Evolutionary conservation across 2,329 filamentous ascomycete species (phyloP), one percentile per base, ranked within the genome.

Genomic region (Cadophora luteo-olivacea): DNA sequence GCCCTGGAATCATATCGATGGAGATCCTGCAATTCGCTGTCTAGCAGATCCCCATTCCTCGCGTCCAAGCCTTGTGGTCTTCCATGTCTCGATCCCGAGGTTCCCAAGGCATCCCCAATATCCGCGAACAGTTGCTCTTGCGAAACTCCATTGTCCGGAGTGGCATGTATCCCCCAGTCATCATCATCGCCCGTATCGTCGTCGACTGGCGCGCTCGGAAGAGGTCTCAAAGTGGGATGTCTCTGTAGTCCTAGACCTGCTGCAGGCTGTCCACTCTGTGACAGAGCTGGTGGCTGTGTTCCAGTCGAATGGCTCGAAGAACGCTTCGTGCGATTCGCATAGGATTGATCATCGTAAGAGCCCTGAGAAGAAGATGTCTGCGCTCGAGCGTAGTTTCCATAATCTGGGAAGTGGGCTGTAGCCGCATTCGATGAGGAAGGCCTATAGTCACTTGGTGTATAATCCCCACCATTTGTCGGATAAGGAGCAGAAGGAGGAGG

Each of bases 1-100:
- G 83, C 83, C 38, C 78, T 82, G 0, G 86, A 86, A 72, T 83
- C 81, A 73, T 85, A 86, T 61, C 84, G 82, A 52, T 82, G 84
- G 24, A 86, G 77, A 54, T 86, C 82, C 19, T 83, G 82, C 48
- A 82, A 70, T 51, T 86, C 83, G 25, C 83, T 82, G 25, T 85
- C 82, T 1, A 81, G 79, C 24, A 84, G 78, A 70, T 80, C 79
- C 41, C 84, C 84, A 71, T 87, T 85, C 16, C 66, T 69, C 64
- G 72, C 70, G 58, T 71, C 67, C 12, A 67, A 32, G 11, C 62
- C 68, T 29, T 70, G 67, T 25, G 64, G 66, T 32, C 70, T 69
- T 38, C 69, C 65, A n/a, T 49, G 63, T 61, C 68, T 71, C 57
- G 71, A 69, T 57, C 68, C 66, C 32, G 71, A 64, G n/a, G 64